Conservation (phyloP, 441 rosid species). For the Sinapis alba region DNA sequence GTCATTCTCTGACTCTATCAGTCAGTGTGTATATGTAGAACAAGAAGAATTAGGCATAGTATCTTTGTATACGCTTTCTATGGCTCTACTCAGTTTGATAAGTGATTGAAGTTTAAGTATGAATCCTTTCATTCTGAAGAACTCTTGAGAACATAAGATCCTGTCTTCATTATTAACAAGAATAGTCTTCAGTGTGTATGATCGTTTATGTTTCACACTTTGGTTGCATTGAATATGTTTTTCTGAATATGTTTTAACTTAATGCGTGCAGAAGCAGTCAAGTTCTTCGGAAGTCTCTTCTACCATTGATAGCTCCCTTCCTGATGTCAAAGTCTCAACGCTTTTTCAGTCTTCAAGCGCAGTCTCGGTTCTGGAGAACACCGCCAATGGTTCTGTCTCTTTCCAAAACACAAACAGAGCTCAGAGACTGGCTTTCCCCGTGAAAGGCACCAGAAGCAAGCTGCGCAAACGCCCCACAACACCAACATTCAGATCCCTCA, state of each 20-base stretch:
- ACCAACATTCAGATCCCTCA: constrained; percentile 33
- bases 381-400: constrained; percentile 57
- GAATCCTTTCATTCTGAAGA: background rate
- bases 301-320: constrained; percentile 34
- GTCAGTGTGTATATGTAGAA: background rate
- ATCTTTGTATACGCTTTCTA: constrained; percentile 1
- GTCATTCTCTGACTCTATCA: background rate
- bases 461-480: constrained; percentile 47
- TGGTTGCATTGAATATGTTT: constrained; percentile 11
- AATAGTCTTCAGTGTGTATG: background rate
- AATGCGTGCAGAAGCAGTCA: constrained; percentile 46
- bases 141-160: background rate
- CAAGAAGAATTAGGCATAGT: background rate
- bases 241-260: constrained; percentile 21
- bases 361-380: constrained; percentile 75
- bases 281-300: constrained; percentile 44
- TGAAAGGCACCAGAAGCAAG: constrained; percentile 83
- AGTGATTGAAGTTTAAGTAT: background rate
- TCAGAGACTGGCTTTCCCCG: constrained; percentile 45
- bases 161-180: background rate
- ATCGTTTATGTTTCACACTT: background rate
- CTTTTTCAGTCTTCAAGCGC: constrained; percentile 62
- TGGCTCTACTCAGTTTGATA: background rate
- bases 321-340: constrained; percentile 48
- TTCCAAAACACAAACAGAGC: constrained; percentile 46